Base-by-base conservation (phyloP, 1,284 basidiomycete genomes). In the Trichosporon ovoides region DNA sequence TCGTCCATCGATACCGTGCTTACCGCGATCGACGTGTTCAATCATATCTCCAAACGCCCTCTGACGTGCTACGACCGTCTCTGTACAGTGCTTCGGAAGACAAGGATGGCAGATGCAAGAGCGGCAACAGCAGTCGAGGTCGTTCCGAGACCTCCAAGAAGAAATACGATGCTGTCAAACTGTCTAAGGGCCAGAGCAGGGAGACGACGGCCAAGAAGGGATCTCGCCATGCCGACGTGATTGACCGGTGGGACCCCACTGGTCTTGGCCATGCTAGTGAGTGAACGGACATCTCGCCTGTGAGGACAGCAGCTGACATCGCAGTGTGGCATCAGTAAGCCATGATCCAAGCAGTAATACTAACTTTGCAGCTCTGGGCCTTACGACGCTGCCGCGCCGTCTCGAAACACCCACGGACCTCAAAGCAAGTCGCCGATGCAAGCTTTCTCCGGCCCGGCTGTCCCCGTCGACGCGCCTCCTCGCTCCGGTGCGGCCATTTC, bases 191-290 rank as follows among this genome's bases (percentile, higher is more conserved):
- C 43, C 43, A 48, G 24, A 31, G 43, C 49, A 71, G 70, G 57
- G 69, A 71, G 7, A 43, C 59, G 11, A 68, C 67, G 43, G 68
- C 72, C 54, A 75, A 74, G 63, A 74, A 73, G 64, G 71, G 66
- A 19, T 69, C 68, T 56, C 61, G 70, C 55, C 75, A 78, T 58
- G 74, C 71, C 16, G 76, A 78, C 61, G 71, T 78, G 13, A 76
- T 78, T 36, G 76, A 78, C 66, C 68, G 68, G 7, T 78, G 75
- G 76, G 76, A 78, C 65, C 75, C 74, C 7, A 75, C 76, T 3
- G 76, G 76, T 34, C 56, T 78, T 16, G 76, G 76, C 6, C 68
- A 59, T 59, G 73, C 73, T 6, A 72, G 74, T 76, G 62, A 71
- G 74, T 71, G 2, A 19, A 38, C 28, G 5, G 22, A 7, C 9